Evolutionary conservation across 441 rosid species (phyloP).

Genomic region (Sinapis alba): DNA sequence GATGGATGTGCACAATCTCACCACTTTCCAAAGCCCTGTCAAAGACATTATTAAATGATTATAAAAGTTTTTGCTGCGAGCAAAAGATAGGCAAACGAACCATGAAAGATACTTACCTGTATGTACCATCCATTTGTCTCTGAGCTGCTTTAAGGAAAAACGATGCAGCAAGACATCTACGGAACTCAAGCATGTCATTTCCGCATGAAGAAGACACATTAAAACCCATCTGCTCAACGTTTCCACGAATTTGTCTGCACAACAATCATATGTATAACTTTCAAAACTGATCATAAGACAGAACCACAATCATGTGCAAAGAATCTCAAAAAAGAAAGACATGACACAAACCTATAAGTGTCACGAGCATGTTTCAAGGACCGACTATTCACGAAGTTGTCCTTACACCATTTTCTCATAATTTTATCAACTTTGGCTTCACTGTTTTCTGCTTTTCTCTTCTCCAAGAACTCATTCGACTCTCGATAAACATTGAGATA

Average conservation of each 20-base stretch:
- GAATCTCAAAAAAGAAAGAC: background rate
- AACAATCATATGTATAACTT: slow-evolving; percentile 29
- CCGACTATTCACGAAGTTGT: slow-evolving; percentile 74
- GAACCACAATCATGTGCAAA: background rate
- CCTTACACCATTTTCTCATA: slow-evolving; percentile 87
- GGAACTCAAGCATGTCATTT: slow-evolving; percentile 72
- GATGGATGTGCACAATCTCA: slow-evolving; percentile 80
- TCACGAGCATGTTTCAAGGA: slow-evolving; percentile 84
- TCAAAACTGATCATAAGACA: background rate
- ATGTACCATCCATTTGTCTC: slow-evolving; percentile 84
- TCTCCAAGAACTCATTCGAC: slow-evolving; percentile 64
- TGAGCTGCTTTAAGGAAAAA: slow-evolving; percentile 93
- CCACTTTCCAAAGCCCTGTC: slow-evolving; percentile 90
- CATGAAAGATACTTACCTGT: slow-evolving; percentile 56
- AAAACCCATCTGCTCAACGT: slow-evolving; percentile 82
- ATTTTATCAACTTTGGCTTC: slow-evolving; percentile 57
- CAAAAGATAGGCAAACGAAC: background rate
- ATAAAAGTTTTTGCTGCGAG: background rate
- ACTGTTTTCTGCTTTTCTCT: slow-evolving; percentile 50
- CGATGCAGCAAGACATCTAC: slow-evolving; percentile 87
- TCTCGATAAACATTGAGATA: slow-evolving; percentile 80
- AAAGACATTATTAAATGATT: slow-evolving; percentile 30
- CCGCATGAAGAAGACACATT: slow-evolving; percentile 76
- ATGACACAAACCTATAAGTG: slow-evolving; percentile 58
- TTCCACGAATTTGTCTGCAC: slow-evolving; percentile 78